Base-by-base conservation (phyloP, 164 flowering plant genomes). In the Aristolochia contorta region DNA sequence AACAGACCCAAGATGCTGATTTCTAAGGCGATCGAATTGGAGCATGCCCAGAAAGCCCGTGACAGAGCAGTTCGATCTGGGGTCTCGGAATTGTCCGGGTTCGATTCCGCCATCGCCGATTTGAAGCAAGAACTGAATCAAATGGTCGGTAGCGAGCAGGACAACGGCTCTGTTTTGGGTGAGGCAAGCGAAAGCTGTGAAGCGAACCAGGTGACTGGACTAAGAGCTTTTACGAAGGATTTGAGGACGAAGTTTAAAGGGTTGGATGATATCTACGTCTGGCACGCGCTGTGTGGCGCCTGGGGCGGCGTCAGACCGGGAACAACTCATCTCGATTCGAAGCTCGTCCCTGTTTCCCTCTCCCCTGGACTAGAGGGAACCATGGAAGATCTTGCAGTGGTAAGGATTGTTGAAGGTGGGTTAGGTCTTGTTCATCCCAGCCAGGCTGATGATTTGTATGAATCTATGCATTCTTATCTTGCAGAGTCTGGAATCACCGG, bases 241-340 rank as follows among this genome's bases (percentile, higher is more conserved):
- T 73, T 88, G 75, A 87, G 82, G 61, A 60, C 66, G 10, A 69
- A 69, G 20, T 88, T 88, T 46, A 82, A 80, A 57, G 84, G 86
- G 6, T 61, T 91, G 69, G 94, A 88, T 72, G 91, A 91, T 71
- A 75, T 91, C 6, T 91, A 75, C 54, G 90, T 86, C 18, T 91
- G 97, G 94, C 96, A 91, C 21, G 91, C 97, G 16, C 77, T 91
- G 1, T 78, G 85, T 58, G 97, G 96, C 22, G 91, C 89, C 10
- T 91, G 97, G 97, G 94, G 96, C 48, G 97, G 97, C 20, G 89
- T 88, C 14, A 78, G 84, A 75, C 91, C 97, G 0, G 83, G 80
- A 8, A 32, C 87, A 13, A 77, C 86, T 12, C 91, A 79, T 70
- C 79, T 88, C 33, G 62, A 78, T 43, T 51, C 85, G 0, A 81